These are phyloP conservation scores for Pseudomonodictys pantanalensis DNA, from an alignment of 495 filamentous ascomycete genomes.

Conservation along the genomic window DNA sequence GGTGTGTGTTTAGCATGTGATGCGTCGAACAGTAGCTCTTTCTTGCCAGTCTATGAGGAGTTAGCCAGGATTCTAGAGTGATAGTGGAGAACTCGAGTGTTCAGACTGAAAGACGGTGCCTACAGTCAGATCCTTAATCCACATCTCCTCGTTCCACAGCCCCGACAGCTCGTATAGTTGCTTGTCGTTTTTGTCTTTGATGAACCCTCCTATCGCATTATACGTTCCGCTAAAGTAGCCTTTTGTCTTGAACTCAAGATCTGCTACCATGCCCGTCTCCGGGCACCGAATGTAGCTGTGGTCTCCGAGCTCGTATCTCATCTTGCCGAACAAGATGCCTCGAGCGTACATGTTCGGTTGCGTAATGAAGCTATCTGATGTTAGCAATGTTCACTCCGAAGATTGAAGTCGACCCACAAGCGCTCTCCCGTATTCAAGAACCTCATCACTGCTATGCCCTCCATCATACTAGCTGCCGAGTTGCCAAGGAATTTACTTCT, in stretches of 20 bases:
- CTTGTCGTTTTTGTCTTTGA: conserved; percentile 86
- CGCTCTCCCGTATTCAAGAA: conserved; percentile 80
- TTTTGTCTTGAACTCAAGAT: conserved; percentile 98
- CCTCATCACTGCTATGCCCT: conserved; percentile 83
- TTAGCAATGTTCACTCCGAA: background rate
- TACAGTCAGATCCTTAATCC: conserved; percentile 77
- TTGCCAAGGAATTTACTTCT: conserved; percentile 95
- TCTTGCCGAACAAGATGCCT: conserved; percentile 96
- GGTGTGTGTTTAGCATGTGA: conserved; percentile 68
- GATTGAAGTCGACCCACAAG: conserved; percentile 64
- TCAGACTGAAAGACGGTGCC: conserved; percentile 27
- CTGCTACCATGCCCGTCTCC: conserved; percentile 78
- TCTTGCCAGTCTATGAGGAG: conserved; percentile 69
- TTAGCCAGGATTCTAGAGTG: background rate
- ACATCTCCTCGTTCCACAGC: conserved; percentile 93
- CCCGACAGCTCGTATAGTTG: conserved; percentile 85
- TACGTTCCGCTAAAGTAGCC: conserved; percentile 96
- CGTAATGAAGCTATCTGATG: conserved; percentile 65
- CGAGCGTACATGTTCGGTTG: conserved; percentile 99
- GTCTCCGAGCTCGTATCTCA: conserved; percentile 99
- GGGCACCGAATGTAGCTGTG: conserved; percentile 93
- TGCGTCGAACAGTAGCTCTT: conserved; percentile 87
- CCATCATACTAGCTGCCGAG: conserved; percentile 97
- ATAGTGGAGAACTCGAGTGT: background rate
- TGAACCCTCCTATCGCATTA: conserved; percentile 89